Conservation (phyloP, 2,329 filamentous ascomycete genomes). For the Madurella fahalii region DNA sequence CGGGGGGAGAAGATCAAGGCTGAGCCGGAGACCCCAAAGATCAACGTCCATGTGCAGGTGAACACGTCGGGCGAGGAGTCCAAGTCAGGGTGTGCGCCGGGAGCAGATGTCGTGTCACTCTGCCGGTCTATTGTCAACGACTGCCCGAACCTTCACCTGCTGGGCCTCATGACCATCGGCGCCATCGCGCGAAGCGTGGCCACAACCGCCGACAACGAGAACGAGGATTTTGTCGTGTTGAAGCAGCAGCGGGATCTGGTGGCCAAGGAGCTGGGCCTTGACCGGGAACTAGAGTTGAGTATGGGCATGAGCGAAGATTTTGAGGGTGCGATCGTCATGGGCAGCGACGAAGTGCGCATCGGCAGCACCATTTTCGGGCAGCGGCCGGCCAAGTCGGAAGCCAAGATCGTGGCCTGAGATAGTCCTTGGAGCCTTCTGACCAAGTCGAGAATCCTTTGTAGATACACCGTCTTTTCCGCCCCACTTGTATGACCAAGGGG, state of each 20-base stretch:
- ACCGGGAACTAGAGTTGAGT: conserved; percentile 72
- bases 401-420: conserved; percentile 55
- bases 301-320: conserved; percentile 99
- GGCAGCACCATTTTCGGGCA: conserved; percentile 92
- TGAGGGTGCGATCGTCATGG: conserved; percentile 77
- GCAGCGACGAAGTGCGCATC: conserved; percentile 84
- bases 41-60: conserved; percentile 85
- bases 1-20: conserved; percentile 48
- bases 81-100: conserved; percentile 78
- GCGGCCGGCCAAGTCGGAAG: conserved; percentile 74
- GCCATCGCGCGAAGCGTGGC: conserved; percentile 81
- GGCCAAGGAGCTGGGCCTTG: conserved; percentile 53
- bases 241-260: conserved; percentile 68
- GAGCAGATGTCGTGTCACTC: conserved; percentile 55
- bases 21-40: conserved; percentile 38
- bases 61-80: conserved; percentile 87
- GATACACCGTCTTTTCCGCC: too few species aligned
- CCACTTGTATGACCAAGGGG: too few species aligned
- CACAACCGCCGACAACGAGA: conserved; percentile 71
- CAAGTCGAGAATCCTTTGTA: too few species aligned
- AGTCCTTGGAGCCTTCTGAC: too few species aligned
- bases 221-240: conserved; percentile 79
- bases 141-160: conserved; percentile 69
- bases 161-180: conserved; percentile 95
- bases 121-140: conserved; percentile 65